Conservation (phyloP, 2,329 filamentous ascomycete species). For the Nemania serpens region DNA sequence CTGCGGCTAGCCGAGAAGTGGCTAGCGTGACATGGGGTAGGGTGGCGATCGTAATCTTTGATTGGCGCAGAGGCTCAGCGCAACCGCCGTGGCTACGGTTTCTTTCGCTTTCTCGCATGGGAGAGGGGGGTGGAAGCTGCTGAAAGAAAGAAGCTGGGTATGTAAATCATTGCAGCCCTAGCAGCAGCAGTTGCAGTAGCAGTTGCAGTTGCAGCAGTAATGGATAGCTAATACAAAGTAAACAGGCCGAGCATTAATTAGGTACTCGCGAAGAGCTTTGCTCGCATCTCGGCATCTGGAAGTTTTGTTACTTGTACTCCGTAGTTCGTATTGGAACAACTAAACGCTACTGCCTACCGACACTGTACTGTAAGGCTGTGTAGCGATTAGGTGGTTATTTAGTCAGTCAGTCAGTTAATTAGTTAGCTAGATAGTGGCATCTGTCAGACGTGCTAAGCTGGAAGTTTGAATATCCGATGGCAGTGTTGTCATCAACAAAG, state of each 20-base stretch:
- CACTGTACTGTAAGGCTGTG: too few relatives aligned
- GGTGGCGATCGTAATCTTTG: constrained; percentile 23
- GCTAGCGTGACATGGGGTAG: constrained; percentile 30
- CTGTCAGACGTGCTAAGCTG: neutral
- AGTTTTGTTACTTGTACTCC: too few relatives aligned
- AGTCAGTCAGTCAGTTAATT: neutral
- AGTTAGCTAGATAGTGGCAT: too few relatives aligned
- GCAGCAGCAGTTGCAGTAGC: neutral
- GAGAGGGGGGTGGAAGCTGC: neutral
- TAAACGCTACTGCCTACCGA: too few relatives aligned
- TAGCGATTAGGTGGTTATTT: too few relatives aligned
- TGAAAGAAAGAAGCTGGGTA: neutral
- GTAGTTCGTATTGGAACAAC: too few relatives aligned
- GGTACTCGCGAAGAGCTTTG: neutral
- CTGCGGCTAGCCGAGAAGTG: constrained; percentile 34
- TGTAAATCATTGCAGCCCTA: neutral
- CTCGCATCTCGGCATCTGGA: neutral
- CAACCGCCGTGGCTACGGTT: constrained; percentile 41
- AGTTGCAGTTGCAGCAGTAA: too few relatives aligned
- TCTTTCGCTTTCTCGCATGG: neutral
- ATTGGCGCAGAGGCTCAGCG: constrained; percentile 27
- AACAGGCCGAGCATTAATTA: too few relatives aligned
- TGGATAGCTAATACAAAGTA: too few relatives aligned
- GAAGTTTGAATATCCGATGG: constrained; percentile 10
- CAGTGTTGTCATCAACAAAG: constrained; percentile 6